Evolutionary conservation across 1,284 basidiomycete genomes (phyloP).

Genomic region (Ustanciosporium gigantosporum): DNA sequence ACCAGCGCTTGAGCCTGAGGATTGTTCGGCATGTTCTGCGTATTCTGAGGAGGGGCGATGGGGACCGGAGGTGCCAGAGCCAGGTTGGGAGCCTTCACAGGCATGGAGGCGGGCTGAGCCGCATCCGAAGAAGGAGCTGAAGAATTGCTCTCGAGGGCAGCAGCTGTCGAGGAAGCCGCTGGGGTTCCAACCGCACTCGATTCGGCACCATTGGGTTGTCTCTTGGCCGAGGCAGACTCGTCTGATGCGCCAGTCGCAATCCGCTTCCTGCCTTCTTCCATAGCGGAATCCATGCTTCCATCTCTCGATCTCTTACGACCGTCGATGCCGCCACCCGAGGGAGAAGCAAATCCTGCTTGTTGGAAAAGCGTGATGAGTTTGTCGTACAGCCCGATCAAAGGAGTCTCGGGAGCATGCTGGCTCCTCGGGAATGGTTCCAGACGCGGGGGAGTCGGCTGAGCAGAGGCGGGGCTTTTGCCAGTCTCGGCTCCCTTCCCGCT

Average conservation of each 20-base stretch:
- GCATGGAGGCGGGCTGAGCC: not conserved
- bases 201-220: not conserved
- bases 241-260: not conserved
- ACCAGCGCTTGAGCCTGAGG: conserved; percentile 43
- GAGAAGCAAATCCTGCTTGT: conserved; percentile 1
- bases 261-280: conserved; percentile 10
- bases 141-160: not conserved
- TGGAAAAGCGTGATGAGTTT: conserved; percentile 21
- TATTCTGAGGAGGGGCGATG: conserved; percentile 8
- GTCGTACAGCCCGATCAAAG: conserved; percentile 34
- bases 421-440: conserved; percentile 35
- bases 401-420: conserved; percentile 20
- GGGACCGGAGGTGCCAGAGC: conserved; percentile 27
- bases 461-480: not conserved
- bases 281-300: conserved; percentile 7
- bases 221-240: not conserved
- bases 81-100: conserved; percentile 19
- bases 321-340: not conserved
- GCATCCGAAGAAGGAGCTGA: conserved; percentile 3
- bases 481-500: conserved; percentile 8
- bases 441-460: conserved; percentile 10
- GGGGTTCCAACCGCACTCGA: conserved; percentile 5
- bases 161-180: conserved; percentile 2
- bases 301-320: conserved; percentile 9
- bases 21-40: conserved; percentile 24